Evolutionary conservation across 192 early-diverging fungal genomes (phyloP).

Genomic region (Kappamyces sp.): DNA sequence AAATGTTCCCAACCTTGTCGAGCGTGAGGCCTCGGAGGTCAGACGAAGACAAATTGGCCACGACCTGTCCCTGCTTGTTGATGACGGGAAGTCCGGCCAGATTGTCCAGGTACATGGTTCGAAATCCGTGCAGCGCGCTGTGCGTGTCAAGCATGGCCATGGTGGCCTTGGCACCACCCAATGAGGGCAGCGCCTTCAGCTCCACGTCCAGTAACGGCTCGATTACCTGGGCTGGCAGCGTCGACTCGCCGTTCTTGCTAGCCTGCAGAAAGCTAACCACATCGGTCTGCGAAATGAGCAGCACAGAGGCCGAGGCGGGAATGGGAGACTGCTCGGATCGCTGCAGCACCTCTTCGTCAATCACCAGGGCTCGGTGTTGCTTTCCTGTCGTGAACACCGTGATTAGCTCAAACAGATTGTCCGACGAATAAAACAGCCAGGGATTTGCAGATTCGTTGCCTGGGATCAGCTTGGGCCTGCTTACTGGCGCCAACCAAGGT

Average conservation of each 20-base stretch:
- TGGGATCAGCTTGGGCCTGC: no score
- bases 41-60: conserved; percentile 63
- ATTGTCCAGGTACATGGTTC: conserved; percentile 37
- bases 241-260: neutral
- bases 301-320: conserved; percentile 7
- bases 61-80: conserved; percentile 43
- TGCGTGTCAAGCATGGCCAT: conserved; percentile 30
- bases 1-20: conserved; percentile 47
- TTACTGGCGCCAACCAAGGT: conserved; percentile 26
- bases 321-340: conserved; percentile 9
- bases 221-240: neutral
- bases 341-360: conserved; percentile 31
- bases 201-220: conserved; percentile 14
- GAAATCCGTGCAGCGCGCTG: conserved; percentile 37
- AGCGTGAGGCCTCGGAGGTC: conserved; percentile 69
- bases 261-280: conserved; percentile 11
- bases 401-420: conserved; percentile 31
- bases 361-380: conserved; percentile 38
- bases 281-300: conserved; percentile 22
- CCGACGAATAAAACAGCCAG: conserved; percentile 34
- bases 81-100: conserved; percentile 60
- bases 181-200: neutral
- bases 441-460: conserved; percentile 24
- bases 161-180: conserved; percentile 12
- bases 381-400: conserved; percentile 26